Conservation (phyloP, 495 filamentous ascomycete species). For the Annulohypoxylon maeteangense region DNA sequence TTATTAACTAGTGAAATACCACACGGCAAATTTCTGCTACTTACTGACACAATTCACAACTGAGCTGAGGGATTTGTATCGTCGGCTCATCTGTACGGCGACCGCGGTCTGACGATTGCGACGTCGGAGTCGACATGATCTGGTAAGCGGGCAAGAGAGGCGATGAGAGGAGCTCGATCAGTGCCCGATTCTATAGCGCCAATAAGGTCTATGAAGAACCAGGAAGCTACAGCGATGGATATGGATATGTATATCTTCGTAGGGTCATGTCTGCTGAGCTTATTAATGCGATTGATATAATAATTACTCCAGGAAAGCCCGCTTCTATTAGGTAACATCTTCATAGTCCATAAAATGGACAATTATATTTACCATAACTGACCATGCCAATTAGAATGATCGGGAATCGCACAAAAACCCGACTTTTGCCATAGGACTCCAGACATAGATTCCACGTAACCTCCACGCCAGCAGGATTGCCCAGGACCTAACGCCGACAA, state of each 20-base stretch:
- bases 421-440: not conserved
- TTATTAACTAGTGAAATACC: not conserved
- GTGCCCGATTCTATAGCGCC: not conserved
- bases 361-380: not conserved
- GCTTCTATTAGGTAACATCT: not conserved
- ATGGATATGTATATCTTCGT: too few species aligned
- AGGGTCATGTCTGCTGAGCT: not conserved
- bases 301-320: not conserved
- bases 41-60: slow-evolving; percentile 18
- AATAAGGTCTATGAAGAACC: not conserved
- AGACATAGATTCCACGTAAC: not conserved
- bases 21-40: not conserved
- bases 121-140: slow-evolving; percentile 3
- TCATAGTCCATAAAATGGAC: not conserved
- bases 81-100: not conserved
- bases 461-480: not conserved
- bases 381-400: not conserved
- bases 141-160: not conserved
- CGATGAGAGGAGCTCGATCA: not conserved
- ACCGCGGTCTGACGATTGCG: not conserved
- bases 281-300: too few species aligned
- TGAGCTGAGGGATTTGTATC: slow-evolving; percentile 13
- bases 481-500: not conserved
- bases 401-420: not conserved
- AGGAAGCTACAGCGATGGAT: not conserved